Evolutionary conservation across 768 basidiomycete species (phyloP), one percentile per base, ranked within the genome.

Genomic region (Mrakia blollopis): DNA sequence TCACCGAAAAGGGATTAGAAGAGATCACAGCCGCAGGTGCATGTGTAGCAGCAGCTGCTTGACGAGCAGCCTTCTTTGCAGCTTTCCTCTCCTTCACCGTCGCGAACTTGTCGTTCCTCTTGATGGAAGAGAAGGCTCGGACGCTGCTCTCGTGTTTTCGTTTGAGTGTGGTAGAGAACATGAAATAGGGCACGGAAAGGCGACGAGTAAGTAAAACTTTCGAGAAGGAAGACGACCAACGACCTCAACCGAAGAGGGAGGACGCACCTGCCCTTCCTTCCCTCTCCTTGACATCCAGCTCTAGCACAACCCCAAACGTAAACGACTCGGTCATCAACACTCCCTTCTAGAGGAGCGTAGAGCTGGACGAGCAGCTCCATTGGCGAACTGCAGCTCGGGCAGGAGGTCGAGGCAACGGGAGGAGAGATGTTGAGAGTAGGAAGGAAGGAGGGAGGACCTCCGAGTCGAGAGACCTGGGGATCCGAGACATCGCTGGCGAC

Each of bases 321-420:
- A 67, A 94, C 84, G 4, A 89, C 91, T 72, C 94, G 88, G 81
- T 96, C 93, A 87, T 90, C 89, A 8, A 90, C 88, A 80, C 92
- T 94, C 52, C 90, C 86, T 81, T 94, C 91, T 80, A 94, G 89
- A 0, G 94, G 94, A 83, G 92, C 94, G 91, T 92, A 94, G 80
- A 96, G 87, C 81, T 95, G 93, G 16, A 92, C 86, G 52, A 94
- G 87, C 30, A 96, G 87, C 79, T 92, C 89, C 92, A 91, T 93
- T 0, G 90, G 88, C 28, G 85, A 83, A 14, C 86, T 85, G 84
- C 93, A 96, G 71, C 87, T 84, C 82, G 87, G 88, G 87, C 93
- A 95, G 71, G 86, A 85, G 9, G 89, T 90, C 35, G 89, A 89
- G 75, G 88, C 84, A 79, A 89, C 83, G 32, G 88, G 81, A 21